Base-by-base conservation (phyloP, 352 stramenopile genomes). In the Globisporangium carolinianum region DNA sequence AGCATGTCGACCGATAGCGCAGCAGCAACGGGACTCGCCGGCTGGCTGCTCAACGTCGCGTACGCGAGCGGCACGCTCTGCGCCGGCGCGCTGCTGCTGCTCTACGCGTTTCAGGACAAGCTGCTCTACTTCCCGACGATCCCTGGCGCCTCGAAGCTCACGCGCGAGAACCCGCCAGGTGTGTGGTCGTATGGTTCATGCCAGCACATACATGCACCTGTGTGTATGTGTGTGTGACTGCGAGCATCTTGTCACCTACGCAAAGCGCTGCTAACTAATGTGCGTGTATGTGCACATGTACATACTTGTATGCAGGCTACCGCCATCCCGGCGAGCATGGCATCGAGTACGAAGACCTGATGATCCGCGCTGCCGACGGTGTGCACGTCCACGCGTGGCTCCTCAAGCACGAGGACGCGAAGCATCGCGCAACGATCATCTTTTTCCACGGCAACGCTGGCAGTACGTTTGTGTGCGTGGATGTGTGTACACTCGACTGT, bases 401-500 rank as follows among this genome's bases (percentile, higher is more conserved):
- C 12, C 83, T 98, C 61, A 89, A 95, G 53, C 87, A 97, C 49
- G 75, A 72, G 3, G 61, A 85, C n/a, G 66, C 73, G 55, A 57
- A 51, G 7, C 58, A 8, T 11, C 60, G 77, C 1, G 85, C 90
- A 36, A 98, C 94, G 9, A 71, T 98, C 53, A 79, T 98, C 38
- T 98, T 98, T 57, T 98, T 98, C 69, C 94, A 98, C 51, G 94
- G 91, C 61, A 98, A 98, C 67, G 92, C 94, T 17, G 91, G 91
- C 68, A 93, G 84, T 94, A 65, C 58, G 73, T 74, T 12, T n/a
- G 43, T 32, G 3, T 32, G 24, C 24, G 24, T 32, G 24, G 24
- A 32, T 32, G 24, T 32, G 24, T 32, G 24, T 32, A 32, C 24
- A 32, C 24, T 32, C 24, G 24, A 32, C 24, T 32, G 24, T 32